Evolutionary conservation across 1,284 basidiomycete genomes (phyloP), one percentile per base, ranked within the genome.

Genomic region (Hymenochaete sp.): DNA sequence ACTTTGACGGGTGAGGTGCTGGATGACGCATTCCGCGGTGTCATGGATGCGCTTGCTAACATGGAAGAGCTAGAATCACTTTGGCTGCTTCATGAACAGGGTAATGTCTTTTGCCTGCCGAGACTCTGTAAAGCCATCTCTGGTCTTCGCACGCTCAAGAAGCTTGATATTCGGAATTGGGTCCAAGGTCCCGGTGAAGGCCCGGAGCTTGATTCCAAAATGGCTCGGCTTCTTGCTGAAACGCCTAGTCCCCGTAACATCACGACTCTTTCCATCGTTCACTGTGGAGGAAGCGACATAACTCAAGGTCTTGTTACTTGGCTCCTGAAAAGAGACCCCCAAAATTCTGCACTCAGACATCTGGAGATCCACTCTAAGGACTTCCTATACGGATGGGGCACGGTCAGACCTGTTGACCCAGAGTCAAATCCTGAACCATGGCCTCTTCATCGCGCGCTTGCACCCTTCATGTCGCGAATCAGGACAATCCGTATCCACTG

Each of bases 401-500:
- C n/a, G n/a, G n/a, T n/a, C n/a, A n/a, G n/a, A n/a, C n/a, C n/a
- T n/a, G n/a, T n/a, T n/a, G n/a, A n/a, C n/a, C n/a, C n/a, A n/a
- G n/a, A n/a, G n/a, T n/a, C n/a, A n/a, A n/a, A n/a, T n/a, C n/a
- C 28, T 6, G 27, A 13, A 8, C 7, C 2, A 10, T 41, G 27
- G 4, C 39, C 39, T 4, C 9, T 41, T 9, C 32, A 29, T 29
- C 25, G 13, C 3, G 24, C 39, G n/a, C 39, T 41, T 8, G 14
- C 6, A 1, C 39, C 39, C 4, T 41, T 28, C 39, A 16, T 41
- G 11, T 29, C 39, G 1, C 3, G 13, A 14, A 4, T 41, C 25
- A 41, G 22, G n/a, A 29, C 39, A 2, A 14, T 41, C 39, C 28
- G 39, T 19, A 8, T 41, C 8, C 39, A 41, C 16, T 41, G 32